phyloP scores from a whole-genome alignment of 257 asterid species.

The Scutellaria barbata region DNA sequence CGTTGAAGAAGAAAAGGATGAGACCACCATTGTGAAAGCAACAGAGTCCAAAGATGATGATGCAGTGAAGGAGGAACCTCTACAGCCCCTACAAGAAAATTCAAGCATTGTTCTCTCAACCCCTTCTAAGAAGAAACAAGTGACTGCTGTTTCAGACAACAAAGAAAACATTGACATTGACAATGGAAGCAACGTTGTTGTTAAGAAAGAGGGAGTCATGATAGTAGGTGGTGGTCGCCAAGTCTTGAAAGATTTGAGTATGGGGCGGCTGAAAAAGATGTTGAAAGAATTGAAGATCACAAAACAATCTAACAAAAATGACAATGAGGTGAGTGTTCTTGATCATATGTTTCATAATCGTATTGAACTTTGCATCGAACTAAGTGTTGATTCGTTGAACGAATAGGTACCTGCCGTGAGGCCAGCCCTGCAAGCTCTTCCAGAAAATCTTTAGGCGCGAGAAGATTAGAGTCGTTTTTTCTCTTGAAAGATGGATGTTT shows the following conservation, averaged over 20 bases:
- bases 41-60: too few species aligned
- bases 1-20: not conserved
- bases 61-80: too few species aligned
- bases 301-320: constrained; percentile 24
- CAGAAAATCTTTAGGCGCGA: constrained; percentile 39
- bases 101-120: too few species aligned
- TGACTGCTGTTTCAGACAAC: constrained; percentile 44
- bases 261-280: constrained; percentile 49
- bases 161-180: constrained; percentile 55
- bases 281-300: constrained; percentile 41
- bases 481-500: not conserved
- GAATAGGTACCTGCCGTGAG: constrained; percentile 39
- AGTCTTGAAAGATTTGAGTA: constrained; percentile 41
- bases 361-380: too few species aligned
- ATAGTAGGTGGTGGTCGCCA: too few species aligned
- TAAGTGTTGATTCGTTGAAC: not conserved
- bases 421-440: constrained; percentile 55
- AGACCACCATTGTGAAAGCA: not conserved
- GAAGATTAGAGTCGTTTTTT: not conserved
- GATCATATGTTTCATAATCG: too few species aligned
- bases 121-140: not conserved
- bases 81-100: too few species aligned
- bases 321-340: constrained; percentile 21
- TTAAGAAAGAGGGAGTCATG: constrained; percentile 36
- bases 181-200: constrained; percentile 35